phyloP scores from a whole-genome alignment of 495 filamentous ascomycete species.

The Haplographium delicatum region DNA sequence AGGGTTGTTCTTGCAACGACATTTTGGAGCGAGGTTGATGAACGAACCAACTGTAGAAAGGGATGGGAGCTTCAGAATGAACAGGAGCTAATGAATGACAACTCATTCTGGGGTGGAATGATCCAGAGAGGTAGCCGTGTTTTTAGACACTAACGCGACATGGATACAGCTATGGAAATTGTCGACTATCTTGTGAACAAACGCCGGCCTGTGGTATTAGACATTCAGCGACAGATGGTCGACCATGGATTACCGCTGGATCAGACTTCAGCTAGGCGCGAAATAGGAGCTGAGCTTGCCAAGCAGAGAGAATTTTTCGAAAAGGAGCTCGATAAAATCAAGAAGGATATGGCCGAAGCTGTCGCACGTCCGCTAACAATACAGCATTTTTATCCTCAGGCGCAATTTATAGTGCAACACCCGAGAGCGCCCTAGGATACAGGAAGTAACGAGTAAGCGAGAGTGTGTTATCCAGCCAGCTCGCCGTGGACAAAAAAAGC shows the following conservation, averaged over 20 bases:
- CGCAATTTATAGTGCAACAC: no score
- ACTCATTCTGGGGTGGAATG: slow-evolving; percentile 4
- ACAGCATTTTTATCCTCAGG: no score
- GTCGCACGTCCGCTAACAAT: no score
- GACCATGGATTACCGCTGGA: slow-evolving; percentile 25
- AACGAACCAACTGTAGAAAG: no score
- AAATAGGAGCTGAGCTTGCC: slow-evolving; percentile 6
- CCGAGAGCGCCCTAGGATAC: no score
- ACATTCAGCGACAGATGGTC: slow-evolving; percentile 37
- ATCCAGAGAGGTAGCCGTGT: neutral
- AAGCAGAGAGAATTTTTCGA: slow-evolving; percentile 1
- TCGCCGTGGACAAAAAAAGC: no score
- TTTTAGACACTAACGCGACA: slow-evolving; percentile 3
- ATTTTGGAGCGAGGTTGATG: no score
- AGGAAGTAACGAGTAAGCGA: no score
- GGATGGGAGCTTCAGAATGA: no score
- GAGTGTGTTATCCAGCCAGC: no score
- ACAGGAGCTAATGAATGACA: no score
- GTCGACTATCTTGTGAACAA: slow-evolving; percentile 13
- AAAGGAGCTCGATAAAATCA: slow-evolving; percentile 4
- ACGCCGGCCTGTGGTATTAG: slow-evolving; percentile 19
- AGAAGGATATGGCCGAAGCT: slow-evolving; percentile 13
- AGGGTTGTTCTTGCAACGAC: no score
- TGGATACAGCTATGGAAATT: slow-evolving; percentile 2
- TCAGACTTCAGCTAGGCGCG: slow-evolving; percentile 27